A percentile compares a stretch with the other conserved stretches of the same genome.
Evolutionary conservation across 2,329 filamentous ascomycete genomes (phyloP).

Genomic region (Aspergillus luchuensis): DNA sequence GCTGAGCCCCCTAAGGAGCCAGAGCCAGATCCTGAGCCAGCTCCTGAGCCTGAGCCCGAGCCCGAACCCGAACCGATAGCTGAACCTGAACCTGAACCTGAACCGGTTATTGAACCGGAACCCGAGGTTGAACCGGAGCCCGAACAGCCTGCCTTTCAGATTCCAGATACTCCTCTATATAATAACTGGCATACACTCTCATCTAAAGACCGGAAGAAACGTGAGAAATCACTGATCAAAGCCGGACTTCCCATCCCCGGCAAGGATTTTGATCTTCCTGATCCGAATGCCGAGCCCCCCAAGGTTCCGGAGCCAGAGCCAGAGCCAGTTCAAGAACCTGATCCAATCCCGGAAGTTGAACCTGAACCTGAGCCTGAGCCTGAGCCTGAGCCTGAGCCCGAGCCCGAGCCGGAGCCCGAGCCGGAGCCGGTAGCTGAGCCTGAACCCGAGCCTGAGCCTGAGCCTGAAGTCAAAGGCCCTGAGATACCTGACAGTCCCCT

Average conservation of each 20-base stretch:
- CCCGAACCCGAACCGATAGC: too few relatives aligned
- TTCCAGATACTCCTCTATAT: too few relatives aligned
- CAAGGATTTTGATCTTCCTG: conserved; percentile 31
- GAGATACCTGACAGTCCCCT: conserved; percentile 41
- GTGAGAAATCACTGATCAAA: conserved; percentile 19
- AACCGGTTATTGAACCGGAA: too few relatives aligned
- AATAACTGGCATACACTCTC: conserved; percentile 10
- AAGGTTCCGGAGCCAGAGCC: conserved; percentile 29
- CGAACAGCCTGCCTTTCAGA: too few relatives aligned
- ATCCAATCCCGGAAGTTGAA: conserved; percentile 10
- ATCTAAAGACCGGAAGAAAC: conserved; percentile 23
- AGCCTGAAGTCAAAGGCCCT: conserved; percentile 21
- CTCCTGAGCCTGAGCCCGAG: too few relatives aligned
- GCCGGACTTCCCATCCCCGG: conserved; percentile 25
- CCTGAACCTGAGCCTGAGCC: conserved; percentile 28
- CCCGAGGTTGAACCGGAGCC: too few relatives aligned
- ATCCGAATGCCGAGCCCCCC: conserved; percentile 2
- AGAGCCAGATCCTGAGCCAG: too few relatives aligned
- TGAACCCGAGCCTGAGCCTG: conserved; percentile 27
- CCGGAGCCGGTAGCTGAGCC: conserved; percentile 38
- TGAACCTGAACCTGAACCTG: too few relatives aligned
- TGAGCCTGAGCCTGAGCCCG: conserved; percentile 23
- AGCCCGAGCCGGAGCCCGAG: conserved; percentile 27
- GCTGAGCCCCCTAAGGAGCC: too few relatives aligned
- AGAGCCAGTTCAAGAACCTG: conserved; percentile 18